Evolutionary conservation across 306 rosid genomes (phyloP).

Genomic region (Quercus variabilis): DNA sequence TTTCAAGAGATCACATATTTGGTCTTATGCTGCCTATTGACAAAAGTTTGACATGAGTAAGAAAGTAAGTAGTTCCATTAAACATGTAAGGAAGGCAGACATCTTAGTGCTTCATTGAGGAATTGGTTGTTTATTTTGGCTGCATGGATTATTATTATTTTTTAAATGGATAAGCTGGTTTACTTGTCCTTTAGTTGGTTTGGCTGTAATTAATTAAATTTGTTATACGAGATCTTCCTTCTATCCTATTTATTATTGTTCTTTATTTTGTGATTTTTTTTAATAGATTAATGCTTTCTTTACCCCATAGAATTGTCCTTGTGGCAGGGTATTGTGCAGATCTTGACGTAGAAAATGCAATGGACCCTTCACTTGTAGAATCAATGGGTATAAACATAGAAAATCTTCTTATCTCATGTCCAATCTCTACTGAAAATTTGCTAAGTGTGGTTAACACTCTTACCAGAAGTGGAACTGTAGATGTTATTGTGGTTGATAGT

Average conservation of each 20-base stretch:
- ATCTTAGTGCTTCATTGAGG: too few species aligned
- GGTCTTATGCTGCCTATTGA: too few species aligned
- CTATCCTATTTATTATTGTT: background rate
- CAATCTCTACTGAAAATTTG: conserved; percentile 75
- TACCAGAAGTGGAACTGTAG: conserved; percentile 70
- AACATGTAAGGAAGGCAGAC: too few species aligned
- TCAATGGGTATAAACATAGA: conserved; percentile 72
- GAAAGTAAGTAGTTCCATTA: too few species aligned
- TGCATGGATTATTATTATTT: too few species aligned
- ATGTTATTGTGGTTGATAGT: background rate
- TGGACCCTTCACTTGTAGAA: conserved; percentile 74
- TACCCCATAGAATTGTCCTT: conserved; percentile 3
- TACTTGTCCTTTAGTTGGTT: too few species aligned
- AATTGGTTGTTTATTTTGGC: too few species aligned
- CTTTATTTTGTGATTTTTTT: background rate
- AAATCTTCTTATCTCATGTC: conserved; percentile 72
- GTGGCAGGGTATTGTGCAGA: conserved; percentile 82
- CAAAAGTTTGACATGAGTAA: too few species aligned
- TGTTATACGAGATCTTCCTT: background rate
- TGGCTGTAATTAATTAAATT: too few species aligned
- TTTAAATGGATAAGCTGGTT: too few species aligned
- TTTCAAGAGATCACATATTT: too few species aligned
- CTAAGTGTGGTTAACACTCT: conserved; percentile 72
- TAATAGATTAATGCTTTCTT: background rate
- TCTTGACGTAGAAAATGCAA: conserved; percentile 84